These are phyloP conservation scores for Colletotrichum spinosum DNA, from an alignment of 2,329 filamentous ascomycete genomes.

Conservation along the genomic window DNA sequence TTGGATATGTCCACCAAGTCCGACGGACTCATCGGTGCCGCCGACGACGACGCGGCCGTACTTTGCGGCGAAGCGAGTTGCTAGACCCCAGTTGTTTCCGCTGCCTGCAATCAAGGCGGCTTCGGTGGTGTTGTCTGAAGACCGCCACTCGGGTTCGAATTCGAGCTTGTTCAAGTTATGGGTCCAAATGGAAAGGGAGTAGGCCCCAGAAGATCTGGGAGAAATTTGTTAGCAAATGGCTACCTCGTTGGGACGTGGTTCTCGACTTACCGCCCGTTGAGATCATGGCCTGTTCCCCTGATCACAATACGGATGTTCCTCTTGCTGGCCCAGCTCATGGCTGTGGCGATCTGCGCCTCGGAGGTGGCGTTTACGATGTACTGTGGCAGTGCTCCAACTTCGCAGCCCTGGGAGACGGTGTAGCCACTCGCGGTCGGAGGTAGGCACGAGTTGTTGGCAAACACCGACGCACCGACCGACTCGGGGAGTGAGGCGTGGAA, in stretches of 20 bases:
- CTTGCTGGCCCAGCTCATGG: slow-evolving; percentile 36
- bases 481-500: slow-evolving; percentile 23
- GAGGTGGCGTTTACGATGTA: slow-evolving; percentile 51
- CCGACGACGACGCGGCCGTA: slow-evolving; percentile 54
- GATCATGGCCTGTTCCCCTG: slow-evolving; percentile 66
- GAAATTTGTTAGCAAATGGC: not conserved
- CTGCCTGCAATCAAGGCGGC: slow-evolving; percentile 16
- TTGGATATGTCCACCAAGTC: slow-evolving; percentile 70
- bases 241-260: no score
- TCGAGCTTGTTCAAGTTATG: slow-evolving; percentile 32
- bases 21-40: slow-evolving; percentile 68
- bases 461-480: slow-evolving; percentile 15
- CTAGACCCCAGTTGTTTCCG: slow-evolving; percentile 45
- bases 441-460: slow-evolving; percentile 27
- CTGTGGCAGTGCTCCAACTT: slow-evolving; percentile 45
- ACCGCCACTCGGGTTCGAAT: slow-evolving; percentile 17
- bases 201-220: slow-evolving; percentile 32
- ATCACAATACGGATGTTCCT: slow-evolving; percentile 62
- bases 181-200: slow-evolving; percentile 40
- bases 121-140: slow-evolving; percentile 27
- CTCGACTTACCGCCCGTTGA: slow-evolving; percentile 64
- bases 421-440: slow-evolving; percentile 12
- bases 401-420: slow-evolving; percentile 43
- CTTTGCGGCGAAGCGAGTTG: slow-evolving; percentile 56
- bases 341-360: slow-evolving; percentile 44